Conservation (phyloP, 768 basidiomycete genomes). For the Psilocybe tampanensis region DNA sequence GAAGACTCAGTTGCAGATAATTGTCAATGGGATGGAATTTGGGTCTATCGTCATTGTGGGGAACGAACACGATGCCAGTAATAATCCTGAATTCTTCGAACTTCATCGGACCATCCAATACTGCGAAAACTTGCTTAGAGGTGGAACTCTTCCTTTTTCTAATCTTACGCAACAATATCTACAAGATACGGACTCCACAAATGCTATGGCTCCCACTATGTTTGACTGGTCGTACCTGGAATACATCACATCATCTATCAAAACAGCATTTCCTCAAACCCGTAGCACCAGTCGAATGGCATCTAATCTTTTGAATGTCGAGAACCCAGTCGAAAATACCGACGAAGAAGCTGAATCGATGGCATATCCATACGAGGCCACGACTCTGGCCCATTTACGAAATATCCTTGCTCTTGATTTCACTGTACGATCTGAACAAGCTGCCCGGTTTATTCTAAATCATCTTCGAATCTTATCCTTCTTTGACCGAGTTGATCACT, state of each 20-base stretch:
- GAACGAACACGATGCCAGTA: conserved; percentile 30
- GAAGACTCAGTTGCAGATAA: conserved; percentile 67
- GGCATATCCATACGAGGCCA: conserved; percentile 57
- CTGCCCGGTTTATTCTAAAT: conserved; percentile 53
- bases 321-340: conserved; percentile 21
- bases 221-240: conserved; percentile 71
- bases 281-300: conserved; percentile 27
- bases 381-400: conserved; percentile 60
- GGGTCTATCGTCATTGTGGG: conserved; percentile 62
- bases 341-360: conserved; percentile 22
- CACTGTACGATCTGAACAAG: conserved; percentile 52
- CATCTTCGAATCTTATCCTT: conserved; percentile 68
- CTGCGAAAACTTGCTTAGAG: conserved; percentile 53
- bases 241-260: conserved; percentile 62
- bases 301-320: conserved; percentile 50
- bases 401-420: conserved; percentile 63
- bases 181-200: conserved; percentile 45
- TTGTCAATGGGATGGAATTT: conserved; percentile 65
- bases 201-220: conserved; percentile 49
- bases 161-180: conserved; percentile 53
- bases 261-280: conserved; percentile 38
- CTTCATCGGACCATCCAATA: conserved; percentile 54
- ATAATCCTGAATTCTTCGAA: conserved; percentile 54
- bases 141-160: conserved; percentile 45
- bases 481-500: conserved; percentile 48